A percentile compares a stretch with the other conserved stretches of the same genome.
phyloP scores from a whole-genome alignment of 2,329 filamentous ascomycete genomes.

The Cytospora paraplurivora region DNA sequence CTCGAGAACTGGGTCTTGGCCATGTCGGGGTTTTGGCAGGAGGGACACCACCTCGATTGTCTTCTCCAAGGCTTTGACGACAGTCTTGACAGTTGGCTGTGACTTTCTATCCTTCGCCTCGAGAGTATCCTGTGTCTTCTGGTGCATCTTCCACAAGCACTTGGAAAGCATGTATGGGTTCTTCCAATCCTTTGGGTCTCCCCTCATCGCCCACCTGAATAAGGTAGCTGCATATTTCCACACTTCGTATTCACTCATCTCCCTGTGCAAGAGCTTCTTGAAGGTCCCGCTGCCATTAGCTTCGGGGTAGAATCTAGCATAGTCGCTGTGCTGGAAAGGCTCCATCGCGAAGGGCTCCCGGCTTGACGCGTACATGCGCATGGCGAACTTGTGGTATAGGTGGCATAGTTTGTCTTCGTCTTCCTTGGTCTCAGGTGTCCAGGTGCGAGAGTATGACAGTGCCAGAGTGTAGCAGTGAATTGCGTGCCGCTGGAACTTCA shows the following conservation, averaged over 20 bases:
- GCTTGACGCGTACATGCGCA: conserved; percentile 64
- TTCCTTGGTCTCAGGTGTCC: conserved; percentile 46
- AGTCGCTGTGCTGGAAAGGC: conserved; percentile 58
- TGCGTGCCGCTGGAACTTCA: conserved; percentile 74
- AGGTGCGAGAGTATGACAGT: conserved; percentile 58
- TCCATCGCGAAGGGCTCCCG: conserved; percentile 66
- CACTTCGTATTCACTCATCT: conserved; percentile 62
- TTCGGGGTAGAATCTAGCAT: conserved; percentile 60
- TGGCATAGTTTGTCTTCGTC: conserved; percentile 59
- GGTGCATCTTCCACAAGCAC: conserved; percentile 66
- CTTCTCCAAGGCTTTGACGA: conserved; percentile 54
- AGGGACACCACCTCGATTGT: conserved; percentile 53
- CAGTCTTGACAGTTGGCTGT: conserved; percentile 43
- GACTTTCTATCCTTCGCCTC: conserved; percentile 45
- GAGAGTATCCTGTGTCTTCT: conserved; percentile 48
- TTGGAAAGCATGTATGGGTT: conserved; percentile 64
- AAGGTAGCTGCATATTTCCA: conserved; percentile 62
- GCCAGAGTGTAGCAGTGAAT: conserved; percentile 77
- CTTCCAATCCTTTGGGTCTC: conserved; percentile 59
- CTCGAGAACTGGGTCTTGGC: conserved; percentile 77
- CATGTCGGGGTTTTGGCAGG: conserved; percentile 58
- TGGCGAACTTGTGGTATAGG: conserved; percentile 61
- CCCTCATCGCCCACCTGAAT: conserved; percentile 57
- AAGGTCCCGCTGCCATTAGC: conserved; percentile 52
- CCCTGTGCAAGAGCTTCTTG: conserved; percentile 53